Evolutionary conservation across 345 rosid genomes (phyloP).

Genomic region (Lepidium africanum): DNA sequence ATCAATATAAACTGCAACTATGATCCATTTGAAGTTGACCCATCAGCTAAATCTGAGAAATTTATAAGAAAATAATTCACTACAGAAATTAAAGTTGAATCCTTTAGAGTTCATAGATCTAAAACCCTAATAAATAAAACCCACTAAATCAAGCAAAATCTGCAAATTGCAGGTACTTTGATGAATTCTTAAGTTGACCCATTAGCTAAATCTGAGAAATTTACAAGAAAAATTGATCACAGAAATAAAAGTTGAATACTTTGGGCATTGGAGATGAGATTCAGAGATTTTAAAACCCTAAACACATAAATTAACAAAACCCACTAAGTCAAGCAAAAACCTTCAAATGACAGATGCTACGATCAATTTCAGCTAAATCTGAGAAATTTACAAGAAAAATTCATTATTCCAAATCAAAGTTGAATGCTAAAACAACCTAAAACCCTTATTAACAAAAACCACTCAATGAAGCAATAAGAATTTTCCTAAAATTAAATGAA

Average conservation of each 20-base stretch:
- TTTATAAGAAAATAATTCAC: conserved; percentile 32
- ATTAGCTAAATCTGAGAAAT: conserved; percentile 38
- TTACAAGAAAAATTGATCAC: conserved; percentile 31
- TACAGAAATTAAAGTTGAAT: neutral
- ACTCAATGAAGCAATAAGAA: neutral
- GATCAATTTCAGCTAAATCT: too few relatives aligned
- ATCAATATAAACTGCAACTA: conserved; percentile 28
- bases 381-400: too few relatives aligned
- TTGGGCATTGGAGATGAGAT: neutral
- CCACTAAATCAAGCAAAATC: neutral
- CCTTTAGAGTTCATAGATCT: neutral
- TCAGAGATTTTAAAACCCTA: neutral
- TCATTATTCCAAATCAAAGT: too few relatives aligned
- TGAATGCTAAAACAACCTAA: too few relatives aligned
- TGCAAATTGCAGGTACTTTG: conserved; percentile 39
- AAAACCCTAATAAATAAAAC: neutral
- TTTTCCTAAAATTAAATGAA: neutral
- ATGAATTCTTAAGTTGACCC: conserved; percentile 34
- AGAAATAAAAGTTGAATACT: neutral
- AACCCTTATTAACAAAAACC: neutral
- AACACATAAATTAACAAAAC: neutral
- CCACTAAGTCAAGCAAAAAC: neutral
- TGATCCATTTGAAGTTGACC: conserved; percentile 30
- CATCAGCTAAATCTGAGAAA: conserved; percentile 35
- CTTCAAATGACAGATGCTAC: too few relatives aligned